phyloP scores from a whole-genome alignment of 176 grass and related monocot species.

The Triticum timopheevii region DNA sequence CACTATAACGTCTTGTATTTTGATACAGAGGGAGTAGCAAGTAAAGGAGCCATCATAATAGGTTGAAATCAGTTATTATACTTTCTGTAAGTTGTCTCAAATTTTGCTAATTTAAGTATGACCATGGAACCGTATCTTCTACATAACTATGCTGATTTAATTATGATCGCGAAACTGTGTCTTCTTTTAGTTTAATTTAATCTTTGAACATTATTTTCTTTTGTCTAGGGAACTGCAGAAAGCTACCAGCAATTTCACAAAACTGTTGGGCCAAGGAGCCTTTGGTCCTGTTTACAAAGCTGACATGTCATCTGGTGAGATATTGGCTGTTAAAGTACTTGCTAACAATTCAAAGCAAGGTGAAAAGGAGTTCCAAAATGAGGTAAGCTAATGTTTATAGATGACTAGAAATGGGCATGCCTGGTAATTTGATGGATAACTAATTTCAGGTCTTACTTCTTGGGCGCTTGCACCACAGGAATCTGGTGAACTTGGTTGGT shows the following conservation, averaged over 20 bases:
- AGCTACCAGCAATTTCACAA: conserved; percentile 87
- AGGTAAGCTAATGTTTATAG: conserved; percentile 48
- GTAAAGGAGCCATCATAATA: not conserved
- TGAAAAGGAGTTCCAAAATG: conserved; percentile 95
- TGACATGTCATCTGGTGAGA: conserved; percentile 82
- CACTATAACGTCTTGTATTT: too few species aligned
- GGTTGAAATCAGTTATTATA: not conserved
- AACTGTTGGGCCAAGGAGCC: conserved; percentile 84
- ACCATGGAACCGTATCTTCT: not conserved
- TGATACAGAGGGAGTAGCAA: not conserved
- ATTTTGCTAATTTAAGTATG: not conserved
- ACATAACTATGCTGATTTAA: not conserved
- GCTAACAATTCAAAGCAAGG: conserved; percentile 89
- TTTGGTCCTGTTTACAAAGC: conserved; percentile 97
- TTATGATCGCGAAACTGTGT: not conserved
- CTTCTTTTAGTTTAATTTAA: not conserved
- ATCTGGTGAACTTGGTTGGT: conserved; percentile 97
- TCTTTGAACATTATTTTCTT: not conserved
- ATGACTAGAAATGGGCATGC: conserved; percentile 1
- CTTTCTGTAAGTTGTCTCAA: not conserved
- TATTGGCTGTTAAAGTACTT: conserved; percentile 90
- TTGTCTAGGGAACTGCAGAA: conserved; percentile 82
- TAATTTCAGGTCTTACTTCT: conserved; percentile 85
- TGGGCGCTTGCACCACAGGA: conserved; percentile 91
- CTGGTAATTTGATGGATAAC: conserved; percentile 28